These are phyloP conservation scores for Rhodotorula mucilaginosa DNA, from an alignment of 1,284 basidiomycete species.

Conservation along the genomic window DNA sequence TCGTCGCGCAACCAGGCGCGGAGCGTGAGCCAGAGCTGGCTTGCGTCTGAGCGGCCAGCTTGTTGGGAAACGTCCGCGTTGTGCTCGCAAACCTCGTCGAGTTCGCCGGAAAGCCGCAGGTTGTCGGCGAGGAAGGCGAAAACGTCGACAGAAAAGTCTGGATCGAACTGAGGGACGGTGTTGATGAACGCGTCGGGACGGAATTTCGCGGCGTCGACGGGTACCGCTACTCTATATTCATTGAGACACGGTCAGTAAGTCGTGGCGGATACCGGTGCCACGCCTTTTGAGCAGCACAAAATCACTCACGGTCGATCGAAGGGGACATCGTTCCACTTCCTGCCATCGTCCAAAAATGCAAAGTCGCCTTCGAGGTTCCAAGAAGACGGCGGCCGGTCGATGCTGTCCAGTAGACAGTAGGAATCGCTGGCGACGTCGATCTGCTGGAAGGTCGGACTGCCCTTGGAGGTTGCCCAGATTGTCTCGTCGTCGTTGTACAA, in stretches of 20 bases:
- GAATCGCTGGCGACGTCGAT: slow-evolving; percentile 36
- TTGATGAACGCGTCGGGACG: slow-evolving; percentile 16
- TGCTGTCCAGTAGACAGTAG: slow-evolving; percentile 32
- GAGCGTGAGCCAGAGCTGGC: slow-evolving; percentile 35
- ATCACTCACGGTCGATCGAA: slow-evolving; percentile 14
- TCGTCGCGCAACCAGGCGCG: slow-evolving; percentile 33
- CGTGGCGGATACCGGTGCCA: background rate
- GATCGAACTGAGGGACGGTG: slow-evolving; percentile 25
- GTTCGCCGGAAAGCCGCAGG: slow-evolving; percentile 17
- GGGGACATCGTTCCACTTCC: slow-evolving; percentile 13
- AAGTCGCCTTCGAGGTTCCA: slow-evolving; percentile 52
- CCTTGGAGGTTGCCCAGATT: slow-evolving; percentile 32
- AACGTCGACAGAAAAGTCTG: slow-evolving; percentile 27
- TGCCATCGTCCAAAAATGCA: slow-evolving; percentile 51
- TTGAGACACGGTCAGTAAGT: background rate
- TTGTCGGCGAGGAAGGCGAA: slow-evolving; percentile 36
- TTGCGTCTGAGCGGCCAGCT: slow-evolving; percentile 25
- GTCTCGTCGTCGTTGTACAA: slow-evolving; percentile 41
- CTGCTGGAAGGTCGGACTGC: slow-evolving; percentile 28
- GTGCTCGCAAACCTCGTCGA: slow-evolving; percentile 30
- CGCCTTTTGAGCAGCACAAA: too few relatives aligned
- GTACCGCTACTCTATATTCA: background rate
- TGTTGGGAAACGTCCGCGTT: slow-evolving; percentile 24
- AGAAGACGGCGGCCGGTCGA: slow-evolving; percentile 17
- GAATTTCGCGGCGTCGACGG: slow-evolving; percentile 21